Percentiles rank a stretch among this genome's conserved stretches.
phyloP scores from a whole-genome alignment of 441 rosid genomes.

The Corymbia calophylla region DNA sequence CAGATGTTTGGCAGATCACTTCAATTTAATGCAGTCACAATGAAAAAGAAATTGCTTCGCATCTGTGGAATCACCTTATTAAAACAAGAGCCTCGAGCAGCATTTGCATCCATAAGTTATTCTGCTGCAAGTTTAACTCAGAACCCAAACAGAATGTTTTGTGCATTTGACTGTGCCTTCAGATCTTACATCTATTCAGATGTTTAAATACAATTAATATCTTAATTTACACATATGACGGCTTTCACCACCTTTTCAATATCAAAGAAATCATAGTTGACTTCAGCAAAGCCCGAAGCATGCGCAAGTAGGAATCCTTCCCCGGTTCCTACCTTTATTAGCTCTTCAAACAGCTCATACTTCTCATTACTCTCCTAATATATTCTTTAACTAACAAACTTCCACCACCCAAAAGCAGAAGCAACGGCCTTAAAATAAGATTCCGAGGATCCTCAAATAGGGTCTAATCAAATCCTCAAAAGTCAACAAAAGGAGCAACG shows the following conservation, averaged over 20 bases:
- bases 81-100: neutral
- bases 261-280: neutral
- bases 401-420: neutral
- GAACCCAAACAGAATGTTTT: neutral
- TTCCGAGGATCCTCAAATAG: neutral
- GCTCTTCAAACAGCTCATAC: neutral
- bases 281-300: neutral
- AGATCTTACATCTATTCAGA: neutral
- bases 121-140: neutral
- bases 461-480: neutral
- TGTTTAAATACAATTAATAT: neutral
- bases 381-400: neutral
- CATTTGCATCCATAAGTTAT: neutral
- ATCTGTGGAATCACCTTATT: neutral
- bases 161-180: neutral
- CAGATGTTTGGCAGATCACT: neutral
- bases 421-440: neutral
- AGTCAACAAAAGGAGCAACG: neutral
- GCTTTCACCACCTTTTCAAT: neutral
- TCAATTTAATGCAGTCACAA: neutral
- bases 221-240: neutral
- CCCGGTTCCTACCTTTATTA: neutral
- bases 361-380: neutral
- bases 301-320: neutral
- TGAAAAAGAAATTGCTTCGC: neutral